phyloP scores from a whole-genome alignment of 768 basidiomycete species.

The Leccinum boreale region DNA sequence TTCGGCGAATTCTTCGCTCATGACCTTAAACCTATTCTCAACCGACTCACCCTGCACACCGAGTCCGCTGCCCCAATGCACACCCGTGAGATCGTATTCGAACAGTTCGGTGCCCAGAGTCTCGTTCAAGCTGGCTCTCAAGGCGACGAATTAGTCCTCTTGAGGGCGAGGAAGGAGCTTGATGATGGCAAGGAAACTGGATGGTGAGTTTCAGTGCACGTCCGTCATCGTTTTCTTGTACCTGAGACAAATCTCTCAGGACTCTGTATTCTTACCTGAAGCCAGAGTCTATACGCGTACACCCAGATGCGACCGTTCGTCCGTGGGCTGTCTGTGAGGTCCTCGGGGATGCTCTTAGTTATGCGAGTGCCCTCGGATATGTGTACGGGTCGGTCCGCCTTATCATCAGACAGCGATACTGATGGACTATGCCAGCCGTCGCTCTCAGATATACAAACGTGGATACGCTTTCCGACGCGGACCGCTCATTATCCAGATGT shows the following conservation, averaged over 20 bases:
- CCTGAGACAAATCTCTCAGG: constrained; percentile 38
- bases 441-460: constrained; percentile 77
- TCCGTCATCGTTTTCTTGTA: neutral
- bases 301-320: constrained; percentile 83
- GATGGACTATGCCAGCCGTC: constrained; percentile 39
- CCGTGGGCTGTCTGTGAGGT: constrained; percentile 82
- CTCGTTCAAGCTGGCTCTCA: constrained; percentile 47
- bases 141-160: constrained; percentile 61
- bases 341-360: constrained; percentile 74
- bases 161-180: constrained; percentile 76
- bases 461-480: constrained; percentile 78
- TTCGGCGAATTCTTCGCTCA: constrained; percentile 79
- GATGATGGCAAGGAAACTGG: constrained; percentile 50
- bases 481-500: constrained; percentile 71
- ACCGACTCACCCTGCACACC: constrained; percentile 77
- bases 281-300: constrained; percentile 78
- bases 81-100: constrained; percentile 76
- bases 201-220: constrained; percentile 46
- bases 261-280: constrained; percentile 76
- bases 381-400: constrained; percentile 40
- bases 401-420: neutral
- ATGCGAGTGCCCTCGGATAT: constrained; percentile 79
- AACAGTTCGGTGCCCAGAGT: constrained; percentile 65
- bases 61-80: constrained; percentile 76
- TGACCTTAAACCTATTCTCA: constrained; percentile 73